These are phyloP conservation scores for Solanum chiquidenum DNA, from an alignment of 257 asterid species.

Conservation along the genomic window DNA sequence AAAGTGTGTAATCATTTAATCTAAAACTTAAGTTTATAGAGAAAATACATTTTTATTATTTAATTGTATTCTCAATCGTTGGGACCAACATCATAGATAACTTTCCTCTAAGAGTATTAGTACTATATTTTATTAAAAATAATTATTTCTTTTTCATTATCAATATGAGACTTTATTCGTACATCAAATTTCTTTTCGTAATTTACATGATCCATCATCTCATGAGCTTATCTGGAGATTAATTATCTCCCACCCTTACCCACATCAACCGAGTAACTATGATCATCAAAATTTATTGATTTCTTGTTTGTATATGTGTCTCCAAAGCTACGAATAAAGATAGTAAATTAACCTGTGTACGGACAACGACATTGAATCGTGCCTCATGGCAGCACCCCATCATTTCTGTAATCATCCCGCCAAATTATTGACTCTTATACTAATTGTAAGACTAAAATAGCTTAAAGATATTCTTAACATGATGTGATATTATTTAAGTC, in stretches of 20 bases:
- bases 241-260: not conserved
- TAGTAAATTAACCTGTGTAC: not conserved
- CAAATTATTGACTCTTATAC: too few species aligned
- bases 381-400: too few species aligned
- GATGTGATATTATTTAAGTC: not conserved
- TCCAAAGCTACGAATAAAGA: not conserved
- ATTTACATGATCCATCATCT: not conserved
- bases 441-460: too few species aligned
- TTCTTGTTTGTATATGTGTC: not conserved
- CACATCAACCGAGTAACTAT: not conserved
- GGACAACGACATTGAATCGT: too few species aligned
- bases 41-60: too few species aligned
- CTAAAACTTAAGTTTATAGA: accelerated
- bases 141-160: not conserved
- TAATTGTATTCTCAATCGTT: not conserved
- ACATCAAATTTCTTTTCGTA: not conserved
- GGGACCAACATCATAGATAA: not conserved
- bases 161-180: not conserved
- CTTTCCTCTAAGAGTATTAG: not conserved
- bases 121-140: too few species aligned
- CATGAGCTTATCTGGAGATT: not conserved
- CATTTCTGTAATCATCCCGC: too few species aligned
- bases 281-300: not conserved
- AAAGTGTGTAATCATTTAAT: too few species aligned
- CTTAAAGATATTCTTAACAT: not conserved